These are phyloP conservation scores for Canavalia ensiformis DNA, from an alignment of 306 rosid species.

Conservation along the genomic window DNA sequence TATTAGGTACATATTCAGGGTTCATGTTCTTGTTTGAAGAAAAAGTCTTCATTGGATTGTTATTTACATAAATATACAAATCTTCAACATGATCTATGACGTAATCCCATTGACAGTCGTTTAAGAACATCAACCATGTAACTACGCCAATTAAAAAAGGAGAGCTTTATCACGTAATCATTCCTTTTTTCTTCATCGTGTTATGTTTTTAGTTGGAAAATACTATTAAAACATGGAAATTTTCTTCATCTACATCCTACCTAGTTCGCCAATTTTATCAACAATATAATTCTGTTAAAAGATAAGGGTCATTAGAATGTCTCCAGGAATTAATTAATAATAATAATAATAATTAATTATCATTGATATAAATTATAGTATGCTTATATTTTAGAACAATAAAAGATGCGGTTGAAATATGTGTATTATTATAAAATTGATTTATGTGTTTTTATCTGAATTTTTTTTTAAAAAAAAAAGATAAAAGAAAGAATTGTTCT, in stretches of 20 bases:
- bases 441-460: too few relatives aligned
- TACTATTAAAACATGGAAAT: background rate
- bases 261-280: background rate
- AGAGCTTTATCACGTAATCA: background rate
- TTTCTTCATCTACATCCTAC: background rate
- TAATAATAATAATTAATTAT: too few relatives aligned
- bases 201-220: background rate
- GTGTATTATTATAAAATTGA: too few relatives aligned
- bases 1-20: background rate
- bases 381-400: too few relatives aligned
- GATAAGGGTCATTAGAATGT: background rate
- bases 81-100: conserved; percentile 17
- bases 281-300: background rate
- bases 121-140: background rate
- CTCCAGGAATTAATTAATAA: too few relatives aligned
- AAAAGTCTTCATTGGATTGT: conserved; percentile 15
- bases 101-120: conserved; percentile 6
- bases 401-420: too few relatives aligned
- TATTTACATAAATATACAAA: background rate
- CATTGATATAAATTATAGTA: too few relatives aligned
- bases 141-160: conserved; percentile 12
- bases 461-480: too few relatives aligned
- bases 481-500: too few relatives aligned
- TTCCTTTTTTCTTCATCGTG: background rate
- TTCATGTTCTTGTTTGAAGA: background rate